Percentiles rank a stretch among this genome's conserved stretches.
phyloP scores from a whole-genome alignment of 805 yeast genomes.

The Saccharomycopsis sp. region DNA sequence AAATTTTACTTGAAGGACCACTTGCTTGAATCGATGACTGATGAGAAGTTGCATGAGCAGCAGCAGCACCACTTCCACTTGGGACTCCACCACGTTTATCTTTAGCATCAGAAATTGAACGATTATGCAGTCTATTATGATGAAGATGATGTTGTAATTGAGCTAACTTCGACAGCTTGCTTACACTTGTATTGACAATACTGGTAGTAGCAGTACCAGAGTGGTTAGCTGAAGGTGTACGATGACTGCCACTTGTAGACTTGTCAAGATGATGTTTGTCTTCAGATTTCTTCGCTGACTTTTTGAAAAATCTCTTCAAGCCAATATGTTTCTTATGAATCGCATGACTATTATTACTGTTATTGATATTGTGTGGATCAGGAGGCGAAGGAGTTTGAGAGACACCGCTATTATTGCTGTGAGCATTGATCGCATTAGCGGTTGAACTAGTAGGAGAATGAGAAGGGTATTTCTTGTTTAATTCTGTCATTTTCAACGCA shows the following conservation, averaged over 20 bases:
- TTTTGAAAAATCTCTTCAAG: slow-evolving; percentile 48
- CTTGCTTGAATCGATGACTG: slow-evolving; percentile 2
- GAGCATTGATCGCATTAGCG: slow-evolving; percentile 1
- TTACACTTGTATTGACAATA: slow-evolving; percentile 20
- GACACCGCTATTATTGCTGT: neutral
- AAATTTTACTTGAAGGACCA: slow-evolving; percentile 21
- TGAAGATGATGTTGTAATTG: slow-evolving; percentile 18
- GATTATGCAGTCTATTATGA: neutral
- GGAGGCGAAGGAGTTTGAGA: slow-evolving; percentile 12
- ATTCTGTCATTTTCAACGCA: slow-evolving; percentile 17
- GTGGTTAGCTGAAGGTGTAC: slow-evolving; percentile 3
- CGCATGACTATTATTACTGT: neutral
- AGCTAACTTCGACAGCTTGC: slow-evolving; percentile 13
- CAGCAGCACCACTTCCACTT: too few relatives aligned
- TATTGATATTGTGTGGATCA: slow-evolving; percentile 5
- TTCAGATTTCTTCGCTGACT: slow-evolving; percentile 26
- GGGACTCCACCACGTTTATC: neutral
- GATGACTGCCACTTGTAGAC: neutral
- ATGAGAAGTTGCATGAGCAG: neutral
- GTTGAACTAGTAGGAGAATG: slow-evolving; percentile 2
- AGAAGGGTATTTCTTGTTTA: neutral
- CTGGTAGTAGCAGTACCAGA: slow-evolving; percentile 5
- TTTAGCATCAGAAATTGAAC: neutral
- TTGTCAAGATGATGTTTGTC: neutral
- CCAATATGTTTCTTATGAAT: slow-evolving; percentile 16